These are phyloP conservation scores for Begonia peltatifolia DNA, from an alignment of 306 rosid species.

Conservation along the genomic window DNA sequence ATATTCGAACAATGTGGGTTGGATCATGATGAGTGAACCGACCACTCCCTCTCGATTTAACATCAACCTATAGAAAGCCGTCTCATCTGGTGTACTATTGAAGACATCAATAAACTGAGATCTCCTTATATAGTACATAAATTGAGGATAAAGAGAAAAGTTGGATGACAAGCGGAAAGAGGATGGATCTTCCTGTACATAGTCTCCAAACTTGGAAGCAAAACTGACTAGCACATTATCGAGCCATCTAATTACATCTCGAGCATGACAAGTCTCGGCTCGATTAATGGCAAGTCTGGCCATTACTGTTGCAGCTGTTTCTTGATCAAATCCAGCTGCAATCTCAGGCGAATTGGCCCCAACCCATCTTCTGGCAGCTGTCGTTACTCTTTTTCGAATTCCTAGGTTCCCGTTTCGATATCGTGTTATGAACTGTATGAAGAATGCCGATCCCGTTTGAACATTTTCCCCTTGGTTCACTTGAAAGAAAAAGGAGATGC, in stretches of 20 bases:
- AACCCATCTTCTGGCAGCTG: constrained; percentile 93
- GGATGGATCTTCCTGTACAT: constrained; percentile 71
- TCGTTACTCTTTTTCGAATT: constrained; percentile 59
- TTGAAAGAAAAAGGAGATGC: constrained; percentile 82
- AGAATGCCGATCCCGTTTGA: constrained; percentile 73
- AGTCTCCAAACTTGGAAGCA: constrained; percentile 80
- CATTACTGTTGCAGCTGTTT: constrained; percentile 78
- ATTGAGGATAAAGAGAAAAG: constrained; percentile 83
- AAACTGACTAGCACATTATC: constrained; percentile 55
- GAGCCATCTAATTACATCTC: constrained; percentile 86
- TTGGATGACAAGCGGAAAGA: constrained; percentile 63
- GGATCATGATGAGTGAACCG: constrained; percentile 83
- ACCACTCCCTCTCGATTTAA: constrained; percentile 78
- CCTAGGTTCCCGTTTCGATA: constrained; percentile 61
- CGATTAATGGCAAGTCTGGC: constrained; percentile 80
- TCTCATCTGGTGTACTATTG: constrained; percentile 75
- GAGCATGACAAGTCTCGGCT: constrained; percentile 59
- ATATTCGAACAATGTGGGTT: constrained; percentile 73
- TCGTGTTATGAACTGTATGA: constrained; percentile 59
- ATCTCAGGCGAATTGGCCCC: constrained; percentile 60
- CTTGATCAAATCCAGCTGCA: constrained; percentile 83
- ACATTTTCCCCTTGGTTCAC: constrained; percentile 40
- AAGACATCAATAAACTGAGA: constrained; percentile 83
- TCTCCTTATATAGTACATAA: constrained; percentile 77
- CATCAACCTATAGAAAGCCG: constrained; percentile 70